Evolutionary conservation across 768 basidiomycete species (phyloP).

Genomic region (Agrocybe chaxingu): DNA sequence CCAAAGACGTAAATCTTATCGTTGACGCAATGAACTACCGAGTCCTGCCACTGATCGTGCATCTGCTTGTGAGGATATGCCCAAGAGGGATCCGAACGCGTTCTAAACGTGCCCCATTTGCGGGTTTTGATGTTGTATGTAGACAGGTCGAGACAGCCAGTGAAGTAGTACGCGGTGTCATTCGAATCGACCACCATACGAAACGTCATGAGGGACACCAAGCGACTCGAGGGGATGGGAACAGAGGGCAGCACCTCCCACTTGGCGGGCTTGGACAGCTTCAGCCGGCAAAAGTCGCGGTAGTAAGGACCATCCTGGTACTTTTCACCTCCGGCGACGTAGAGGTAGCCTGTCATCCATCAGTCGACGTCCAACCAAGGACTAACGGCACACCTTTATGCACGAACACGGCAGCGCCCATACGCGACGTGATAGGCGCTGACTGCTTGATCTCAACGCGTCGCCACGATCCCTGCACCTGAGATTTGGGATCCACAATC

Average conservation of each 20-base stretch:
- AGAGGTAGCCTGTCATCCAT: constrained; percentile 1
- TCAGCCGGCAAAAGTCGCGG: constrained; percentile 3
- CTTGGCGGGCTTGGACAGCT: background rate
- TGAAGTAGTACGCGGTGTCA: constrained; percentile 28
- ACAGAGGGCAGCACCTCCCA: constrained; percentile 1
- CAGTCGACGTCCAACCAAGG: background rate
- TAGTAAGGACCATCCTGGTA: background rate
- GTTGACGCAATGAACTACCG: constrained; percentile 5
- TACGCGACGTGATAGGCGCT: background rate
- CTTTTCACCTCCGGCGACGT: background rate
- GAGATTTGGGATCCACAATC: background rate
- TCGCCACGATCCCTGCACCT: constrained; percentile 7
- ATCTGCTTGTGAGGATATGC: constrained; percentile 8
- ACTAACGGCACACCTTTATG: background rate
- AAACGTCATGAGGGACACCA: too few relatives aligned
- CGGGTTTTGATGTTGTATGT: constrained; percentile 29
- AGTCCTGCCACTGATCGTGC: background rate
- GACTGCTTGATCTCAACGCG: background rate
- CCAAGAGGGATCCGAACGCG: constrained; percentile 20
- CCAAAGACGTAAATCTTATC: constrained; percentile 33
- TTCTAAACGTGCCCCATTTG: constrained; percentile 22
- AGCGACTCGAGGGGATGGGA: background rate
- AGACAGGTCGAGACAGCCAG: constrained; percentile 21
- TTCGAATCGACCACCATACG: background rate
- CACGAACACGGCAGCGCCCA: constrained; percentile 2